Evolutionary conservation across 139 green algal species (phyloP).

Genomic region (Chlorella sorokiniana): DNA sequence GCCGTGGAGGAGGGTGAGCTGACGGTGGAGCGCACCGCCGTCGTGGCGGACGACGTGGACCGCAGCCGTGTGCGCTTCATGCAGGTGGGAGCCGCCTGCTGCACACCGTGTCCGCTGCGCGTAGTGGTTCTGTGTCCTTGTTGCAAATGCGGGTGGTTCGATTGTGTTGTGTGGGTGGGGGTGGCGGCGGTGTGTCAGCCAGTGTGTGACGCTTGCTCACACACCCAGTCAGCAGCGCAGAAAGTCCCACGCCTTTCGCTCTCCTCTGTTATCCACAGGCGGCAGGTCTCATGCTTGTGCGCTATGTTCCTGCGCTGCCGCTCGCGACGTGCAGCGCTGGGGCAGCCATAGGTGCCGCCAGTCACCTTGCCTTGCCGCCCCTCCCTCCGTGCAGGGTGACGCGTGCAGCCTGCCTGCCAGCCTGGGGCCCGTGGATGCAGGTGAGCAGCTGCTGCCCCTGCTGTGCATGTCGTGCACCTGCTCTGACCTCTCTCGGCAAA

Average conservation of each 20-base stretch:
- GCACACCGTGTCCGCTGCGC: neutral
- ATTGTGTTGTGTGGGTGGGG: neutral
- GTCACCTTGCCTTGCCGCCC: too few species aligned
- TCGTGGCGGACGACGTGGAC: slow-evolving; percentile 55
- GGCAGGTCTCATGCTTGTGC: too few species aligned
- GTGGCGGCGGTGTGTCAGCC: neutral
- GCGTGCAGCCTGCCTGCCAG: slow-evolving; percentile 55
- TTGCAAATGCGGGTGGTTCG: neutral
- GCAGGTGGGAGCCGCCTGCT: slow-evolving; percentile 45
- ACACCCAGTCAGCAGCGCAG: too few species aligned
- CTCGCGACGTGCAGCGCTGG: neutral
- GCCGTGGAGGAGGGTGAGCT: slow-evolving; percentile 70
- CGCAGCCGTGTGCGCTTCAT: slow-evolving; percentile 56
- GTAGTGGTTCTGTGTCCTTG: neutral
- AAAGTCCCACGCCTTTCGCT: too few species aligned
- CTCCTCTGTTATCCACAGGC: too few species aligned
- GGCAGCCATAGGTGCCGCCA: too few species aligned
- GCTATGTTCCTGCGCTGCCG: too few species aligned
- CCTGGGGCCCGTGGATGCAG: slow-evolving; percentile 61
- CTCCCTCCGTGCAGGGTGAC: slow-evolving; percentile 52
- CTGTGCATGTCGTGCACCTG: neutral
- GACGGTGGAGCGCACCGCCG: slow-evolving; percentile 34
- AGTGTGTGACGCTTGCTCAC: neutral
- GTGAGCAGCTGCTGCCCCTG: neutral
- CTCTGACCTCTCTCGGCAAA: too few species aligned